Evolutionary conservation across 371 early-diverging fungal genomes (phyloP), one percentile per base, ranked within the genome.

Genomic region (Rhizomucor pusillus): DNA sequence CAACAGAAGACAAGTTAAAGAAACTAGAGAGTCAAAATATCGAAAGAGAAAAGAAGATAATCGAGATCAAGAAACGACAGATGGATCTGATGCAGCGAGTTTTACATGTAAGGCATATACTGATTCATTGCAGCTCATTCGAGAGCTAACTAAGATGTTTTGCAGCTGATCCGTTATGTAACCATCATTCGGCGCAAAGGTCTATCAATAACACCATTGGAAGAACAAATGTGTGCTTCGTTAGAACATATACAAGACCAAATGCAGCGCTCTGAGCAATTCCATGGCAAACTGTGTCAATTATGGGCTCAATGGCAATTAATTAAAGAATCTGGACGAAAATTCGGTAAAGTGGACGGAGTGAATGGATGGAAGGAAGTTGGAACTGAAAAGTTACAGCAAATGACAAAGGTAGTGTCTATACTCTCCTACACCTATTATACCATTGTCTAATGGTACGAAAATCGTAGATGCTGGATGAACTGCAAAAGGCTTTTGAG

Each of bases 101-200:
- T 12, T 71, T 94, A 13, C 69, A 73, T 54, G 84, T 83, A 70
- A 72, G 55, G 9, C 1, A 6, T 19, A 23, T 1, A 20, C 25
- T 39, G 13, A n/a, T 14, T 10, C 19, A 20, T 18, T 39, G 7
- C 12, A 12, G 14, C 10, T 1, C 12, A n/a, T 47, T 11, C 23
- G 23, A 11, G 43, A 47, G 0, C 3, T 18, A 5, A 35, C 14
- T 13, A 7, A 1, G 1, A 18, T 34, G 1, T 19, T n/a, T n/a
- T 47, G 22, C 61, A 90, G 87, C 68, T 94, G 37, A 82, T 94
- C 81, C 91, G 88, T 65, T 69, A 81, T 43, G 82, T 90, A 16
- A 90, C 92, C 72, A 72, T 94, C 5, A 68, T 95, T 56, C 82
- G 91, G 25, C 82, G 88, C 60, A 82, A 87, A 40, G 93, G 93